Evolutionary conservation across 2,329 filamentous ascomycete species (phyloP).

Genomic region (Penicillium sp.): DNA sequence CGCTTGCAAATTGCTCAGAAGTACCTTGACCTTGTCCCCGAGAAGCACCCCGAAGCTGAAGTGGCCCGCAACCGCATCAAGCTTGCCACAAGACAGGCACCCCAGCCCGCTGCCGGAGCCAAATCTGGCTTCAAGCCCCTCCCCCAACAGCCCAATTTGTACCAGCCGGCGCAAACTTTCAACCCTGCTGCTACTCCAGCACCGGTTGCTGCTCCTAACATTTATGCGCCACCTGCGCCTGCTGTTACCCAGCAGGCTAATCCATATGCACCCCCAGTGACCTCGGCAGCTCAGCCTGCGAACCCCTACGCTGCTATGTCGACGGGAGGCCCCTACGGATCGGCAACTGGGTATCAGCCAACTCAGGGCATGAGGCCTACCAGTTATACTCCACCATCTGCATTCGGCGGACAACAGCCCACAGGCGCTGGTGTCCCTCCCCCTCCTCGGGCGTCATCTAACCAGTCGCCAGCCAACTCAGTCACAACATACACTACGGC

Average conservation of each 20-base stretch:
- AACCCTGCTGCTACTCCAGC: conserved; percentile 23
- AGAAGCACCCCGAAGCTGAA: conserved; percentile 80
- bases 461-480: conserved; percentile 59
- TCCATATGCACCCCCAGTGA: conserved; percentile 50
- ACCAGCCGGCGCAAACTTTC: conserved; percentile 37
- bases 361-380: conserved; percentile 36
- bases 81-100: conserved; percentile 70
- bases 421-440: conserved; percentile 51
- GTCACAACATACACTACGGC: conserved; percentile 63
- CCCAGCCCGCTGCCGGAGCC: conserved; percentile 43
- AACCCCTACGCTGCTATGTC: conserved; percentile 35
- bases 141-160: conserved; percentile 36
- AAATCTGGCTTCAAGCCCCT: conserved; percentile 46
- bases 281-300: conserved; percentile 15
- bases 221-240: conserved; percentile 40
- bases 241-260: conserved; percentile 37
- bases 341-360: conserved; percentile 56
- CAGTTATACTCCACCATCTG: conserved; percentile 43
- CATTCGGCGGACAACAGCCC: conserved; percentile 48
- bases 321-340: conserved; percentile 34
- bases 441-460: conserved; percentile 63
- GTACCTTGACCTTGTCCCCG: conserved; percentile 83
- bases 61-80: conserved; percentile 80
- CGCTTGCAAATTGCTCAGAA: conserved; percentile 82
- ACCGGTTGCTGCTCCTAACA: conserved; percentile 29